These are phyloP conservation scores for Colletotrichum musicola DNA, from an alignment of 2,329 filamentous ascomycete species.

Conservation along the genomic window DNA sequence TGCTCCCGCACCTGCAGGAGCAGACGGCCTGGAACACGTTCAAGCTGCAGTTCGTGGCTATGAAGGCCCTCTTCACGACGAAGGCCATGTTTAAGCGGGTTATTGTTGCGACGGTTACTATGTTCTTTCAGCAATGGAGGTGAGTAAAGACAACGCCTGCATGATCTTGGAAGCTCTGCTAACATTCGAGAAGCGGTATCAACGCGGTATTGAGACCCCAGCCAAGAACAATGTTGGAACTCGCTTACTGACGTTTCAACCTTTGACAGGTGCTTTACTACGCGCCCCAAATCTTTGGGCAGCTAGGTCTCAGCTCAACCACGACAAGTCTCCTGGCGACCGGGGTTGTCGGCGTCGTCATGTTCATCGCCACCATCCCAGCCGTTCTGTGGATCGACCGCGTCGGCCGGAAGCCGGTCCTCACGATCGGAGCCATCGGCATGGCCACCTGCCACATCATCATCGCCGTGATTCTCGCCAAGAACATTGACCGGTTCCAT, in stretches of 20 bases:
- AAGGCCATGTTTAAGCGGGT: conserved; percentile 77
- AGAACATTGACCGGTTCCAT: conserved; percentile 70
- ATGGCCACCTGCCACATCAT: conserved; percentile 79
- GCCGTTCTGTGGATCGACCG: conserved; percentile 76
- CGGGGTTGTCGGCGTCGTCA: conserved; percentile 77
- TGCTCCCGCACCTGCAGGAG: conserved; percentile 74
- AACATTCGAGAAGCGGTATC: neutral
- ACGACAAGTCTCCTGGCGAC: conserved; percentile 73
- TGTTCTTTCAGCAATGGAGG: conserved; percentile 49
- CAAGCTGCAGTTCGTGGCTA: conserved; percentile 77
- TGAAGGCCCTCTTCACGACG: conserved; percentile 72
- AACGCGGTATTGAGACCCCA: no score
- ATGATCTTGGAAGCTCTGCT: neutral
- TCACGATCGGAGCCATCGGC: conserved; percentile 74
- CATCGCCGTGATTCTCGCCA: conserved; percentile 76
- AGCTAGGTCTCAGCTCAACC: conserved; percentile 69
- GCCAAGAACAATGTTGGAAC: no score
- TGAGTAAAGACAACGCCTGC: conserved; percentile 58
- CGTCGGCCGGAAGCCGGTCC: conserved; percentile 71
- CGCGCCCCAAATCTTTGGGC: conserved; percentile 76
- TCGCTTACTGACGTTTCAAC: no score
- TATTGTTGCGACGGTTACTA: conserved; percentile 71
- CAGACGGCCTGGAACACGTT: conserved; percentile 73
- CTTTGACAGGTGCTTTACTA: conserved; percentile 66
- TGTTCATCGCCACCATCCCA: conserved; percentile 75